phyloP scores from a whole-genome alignment of 768 basidiomycete genomes.

The Symmetrospora coprosmae region DNA sequence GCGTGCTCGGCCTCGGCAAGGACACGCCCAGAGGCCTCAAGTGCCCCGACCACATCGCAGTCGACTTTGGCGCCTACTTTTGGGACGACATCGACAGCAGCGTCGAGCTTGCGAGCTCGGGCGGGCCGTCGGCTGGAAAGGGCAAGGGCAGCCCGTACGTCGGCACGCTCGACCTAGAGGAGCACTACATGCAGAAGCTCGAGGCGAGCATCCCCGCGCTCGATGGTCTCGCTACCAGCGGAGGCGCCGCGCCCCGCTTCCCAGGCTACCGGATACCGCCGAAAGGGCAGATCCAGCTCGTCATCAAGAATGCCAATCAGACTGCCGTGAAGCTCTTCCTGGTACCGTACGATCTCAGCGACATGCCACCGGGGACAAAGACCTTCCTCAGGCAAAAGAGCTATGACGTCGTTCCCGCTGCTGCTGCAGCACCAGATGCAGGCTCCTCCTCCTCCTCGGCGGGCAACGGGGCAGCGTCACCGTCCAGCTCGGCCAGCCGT shows the following conservation, averaged over 20 bases:
- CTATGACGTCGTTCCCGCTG: constrained; percentile 13
- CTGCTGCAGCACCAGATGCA: background rate
- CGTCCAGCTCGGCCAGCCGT: background rate
- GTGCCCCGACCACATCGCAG: constrained; percentile 28
- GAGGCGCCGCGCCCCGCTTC: constrained; percentile 25
- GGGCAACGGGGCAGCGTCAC: background rate
- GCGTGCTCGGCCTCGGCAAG: constrained; percentile 21
- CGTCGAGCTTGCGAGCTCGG: constrained; percentile 26
- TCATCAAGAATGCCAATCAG: constrained; percentile 34
- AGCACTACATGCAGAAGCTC: constrained; percentile 26
- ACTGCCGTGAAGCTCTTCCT: constrained; percentile 36
- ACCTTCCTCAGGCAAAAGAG: constrained; percentile 35
- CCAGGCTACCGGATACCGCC: constrained; percentile 35
- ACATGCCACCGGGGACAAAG: constrained; percentile 32
- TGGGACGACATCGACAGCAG: constrained; percentile 24
- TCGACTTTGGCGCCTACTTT: constrained; percentile 26
- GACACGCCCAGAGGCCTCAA: constrained; percentile 21
- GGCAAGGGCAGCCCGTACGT: constrained; percentile 33
- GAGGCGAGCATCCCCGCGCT: background rate
- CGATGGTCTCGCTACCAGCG: too few species aligned
- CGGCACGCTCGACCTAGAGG: constrained; percentile 34
- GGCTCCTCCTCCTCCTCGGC: background rate
- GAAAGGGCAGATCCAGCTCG: constrained; percentile 35
- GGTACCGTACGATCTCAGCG: constrained; percentile 36
- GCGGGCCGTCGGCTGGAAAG: constrained; percentile 25